phyloP scores from a whole-genome alignment of 78 protist genomes.

The Cavenderia fasciculata region DNA sequence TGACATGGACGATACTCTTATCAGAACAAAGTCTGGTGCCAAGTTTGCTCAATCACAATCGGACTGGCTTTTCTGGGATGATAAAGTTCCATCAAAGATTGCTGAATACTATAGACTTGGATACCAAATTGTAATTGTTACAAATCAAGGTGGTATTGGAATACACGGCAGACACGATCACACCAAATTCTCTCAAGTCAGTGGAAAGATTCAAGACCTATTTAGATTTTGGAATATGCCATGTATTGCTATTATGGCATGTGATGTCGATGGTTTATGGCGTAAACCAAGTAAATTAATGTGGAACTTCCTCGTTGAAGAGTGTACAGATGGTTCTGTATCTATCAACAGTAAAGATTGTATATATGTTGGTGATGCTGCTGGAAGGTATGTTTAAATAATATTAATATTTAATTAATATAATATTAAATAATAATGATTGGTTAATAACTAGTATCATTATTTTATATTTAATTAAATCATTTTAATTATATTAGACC shows the following conservation, averaged over 20 bases:
- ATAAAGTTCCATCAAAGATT: neutral
- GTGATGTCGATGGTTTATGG: slow-evolving; percentile 8
- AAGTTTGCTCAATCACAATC: slow-evolving; percentile 19
- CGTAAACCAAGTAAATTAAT: slow-evolving; percentile 3
- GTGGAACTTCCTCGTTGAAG: slow-evolving; percentile 31
- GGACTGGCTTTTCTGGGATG: slow-evolving; percentile 71
- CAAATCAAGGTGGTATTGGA: slow-evolving; percentile 36
- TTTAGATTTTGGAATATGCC: too few relatives aligned
- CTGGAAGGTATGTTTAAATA: too few relatives aligned
- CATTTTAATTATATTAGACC: too few relatives aligned
- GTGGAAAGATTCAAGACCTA: slow-evolving; percentile 13
- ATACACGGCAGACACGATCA: neutral
- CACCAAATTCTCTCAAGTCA: neutral
- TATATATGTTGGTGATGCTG: slow-evolving; percentile 87
- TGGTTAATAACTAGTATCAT: too few relatives aligned
- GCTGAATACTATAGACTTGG: neutral
- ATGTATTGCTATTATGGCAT: neutral
- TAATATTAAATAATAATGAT: too few relatives aligned
- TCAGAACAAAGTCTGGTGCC: slow-evolving; percentile 27
- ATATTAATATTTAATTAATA: too few relatives aligned
- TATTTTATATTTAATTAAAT: too few relatives aligned
- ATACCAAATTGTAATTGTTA: slow-evolving; percentile 50
- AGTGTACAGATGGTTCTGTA: neutral
- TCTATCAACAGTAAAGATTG: slow-evolving; percentile 1
- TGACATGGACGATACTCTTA: slow-evolving; percentile 78